Conservation (phyloP, 441 rosid genomes). For the Pelargonium australe region DNA sequence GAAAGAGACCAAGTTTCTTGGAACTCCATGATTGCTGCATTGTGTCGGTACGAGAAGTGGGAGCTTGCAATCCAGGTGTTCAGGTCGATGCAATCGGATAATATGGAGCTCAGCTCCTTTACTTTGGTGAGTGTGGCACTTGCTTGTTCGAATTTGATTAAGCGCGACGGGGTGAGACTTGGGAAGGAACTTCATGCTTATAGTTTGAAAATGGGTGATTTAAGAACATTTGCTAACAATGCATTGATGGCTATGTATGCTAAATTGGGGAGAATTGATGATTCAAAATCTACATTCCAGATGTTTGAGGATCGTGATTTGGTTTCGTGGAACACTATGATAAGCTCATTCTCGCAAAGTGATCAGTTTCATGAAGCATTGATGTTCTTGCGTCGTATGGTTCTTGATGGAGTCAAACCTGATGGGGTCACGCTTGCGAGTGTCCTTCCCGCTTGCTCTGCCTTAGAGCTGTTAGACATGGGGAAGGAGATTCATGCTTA, state of each 20-base stretch:
- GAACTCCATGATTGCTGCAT: conserved; percentile 67
- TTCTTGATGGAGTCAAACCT: conserved; percentile 49
- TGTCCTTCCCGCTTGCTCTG: conserved; percentile 78
- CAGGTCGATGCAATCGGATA: conserved; percentile 45
- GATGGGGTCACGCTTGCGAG: conserved; percentile 79
- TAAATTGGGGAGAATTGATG: conserved; percentile 46
- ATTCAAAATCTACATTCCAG: conserved; percentile 40
- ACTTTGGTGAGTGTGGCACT: conserved; percentile 65
- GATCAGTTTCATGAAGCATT: conserved; percentile 56
- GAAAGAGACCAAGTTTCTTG: conserved; percentile 79
- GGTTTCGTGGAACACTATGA: conserved; percentile 76
- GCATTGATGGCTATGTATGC: conserved; percentile 79
- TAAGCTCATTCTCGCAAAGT: conserved; percentile 64
- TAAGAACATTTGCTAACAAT: conserved; percentile 52
- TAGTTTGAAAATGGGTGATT: conserved; percentile 50
- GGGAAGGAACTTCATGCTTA: conserved; percentile 75
- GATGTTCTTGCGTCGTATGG: conserved; percentile 44
- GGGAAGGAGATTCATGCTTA: conserved; percentile 82
- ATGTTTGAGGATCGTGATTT: conserved; percentile 57
- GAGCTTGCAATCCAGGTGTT: conserved; percentile 58
- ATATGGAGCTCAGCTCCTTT: conserved; percentile 69
- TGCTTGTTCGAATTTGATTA: conserved; percentile 59
- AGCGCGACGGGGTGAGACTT: conserved; percentile 37
- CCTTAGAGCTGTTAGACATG: conserved; percentile 43
- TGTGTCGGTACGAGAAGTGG: conserved; percentile 64